These are phyloP conservation scores for Alternaria tenuissima DNA, from an alignment of 2,329 filamentous ascomycete species.

Conservation along the genomic window DNA sequence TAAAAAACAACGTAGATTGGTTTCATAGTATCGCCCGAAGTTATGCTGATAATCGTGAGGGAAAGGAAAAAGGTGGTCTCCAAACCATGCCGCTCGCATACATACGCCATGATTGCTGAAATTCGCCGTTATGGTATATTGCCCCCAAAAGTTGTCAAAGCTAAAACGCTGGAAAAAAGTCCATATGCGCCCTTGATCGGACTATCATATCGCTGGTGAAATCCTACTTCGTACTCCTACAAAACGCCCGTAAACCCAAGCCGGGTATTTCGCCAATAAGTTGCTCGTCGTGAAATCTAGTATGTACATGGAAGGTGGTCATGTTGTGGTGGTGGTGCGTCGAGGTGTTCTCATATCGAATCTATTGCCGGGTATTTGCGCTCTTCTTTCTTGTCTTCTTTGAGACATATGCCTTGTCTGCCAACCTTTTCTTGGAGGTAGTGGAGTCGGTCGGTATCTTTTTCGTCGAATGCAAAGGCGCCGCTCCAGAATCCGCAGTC, in stretches of 20 bases:
- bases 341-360: conserved; percentile 9
- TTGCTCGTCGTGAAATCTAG: conserved; percentile 15
- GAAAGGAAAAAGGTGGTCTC: background rate
- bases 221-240: background rate
- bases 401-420: conserved; percentile 49
- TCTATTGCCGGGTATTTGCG: conserved; percentile 15
- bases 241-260: conserved; percentile 1
- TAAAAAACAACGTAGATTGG: background rate
- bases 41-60: background rate
- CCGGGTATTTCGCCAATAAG: conserved; percentile 1
- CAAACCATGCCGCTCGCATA: background rate
- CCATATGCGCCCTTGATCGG: background rate
- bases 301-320: conserved; percentile 12
- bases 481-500: conserved; percentile 53
- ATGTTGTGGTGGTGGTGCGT: background rate
- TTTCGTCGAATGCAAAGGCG: conserved; percentile 46
- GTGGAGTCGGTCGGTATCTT: conserved; percentile 39
- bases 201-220: background rate
- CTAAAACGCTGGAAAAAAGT: background rate
- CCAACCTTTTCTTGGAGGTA: conserved; percentile 51
- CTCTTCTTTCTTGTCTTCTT: conserved; percentile 33
- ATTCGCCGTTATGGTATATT: conserved; percentile 5
- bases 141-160: background rate
- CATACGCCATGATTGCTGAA: conserved; percentile 8
- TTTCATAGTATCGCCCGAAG: background rate